These are phyloP conservation scores for Fusarium phyllophilum DNA, from an alignment of 2,329 filamentous ascomycete species.

Conservation along the genomic window DNA sequence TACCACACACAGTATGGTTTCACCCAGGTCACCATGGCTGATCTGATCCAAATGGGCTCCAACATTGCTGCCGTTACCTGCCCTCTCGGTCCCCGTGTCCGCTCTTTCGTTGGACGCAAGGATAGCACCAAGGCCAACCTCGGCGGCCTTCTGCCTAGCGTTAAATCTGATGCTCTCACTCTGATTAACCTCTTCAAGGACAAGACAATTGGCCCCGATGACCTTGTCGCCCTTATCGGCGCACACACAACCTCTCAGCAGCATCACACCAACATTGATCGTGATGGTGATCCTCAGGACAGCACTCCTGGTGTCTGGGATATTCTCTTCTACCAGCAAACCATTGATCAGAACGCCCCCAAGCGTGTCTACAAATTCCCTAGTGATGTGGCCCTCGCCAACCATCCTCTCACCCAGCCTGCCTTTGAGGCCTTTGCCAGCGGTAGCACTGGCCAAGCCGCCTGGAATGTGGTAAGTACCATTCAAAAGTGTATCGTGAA, in stretches of 20 bases:
- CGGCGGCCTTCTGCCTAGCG: constrained; percentile 55
- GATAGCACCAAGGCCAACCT: constrained; percentile 56
- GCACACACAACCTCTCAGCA: constrained; percentile 64
- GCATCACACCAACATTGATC: constrained; percentile 53
- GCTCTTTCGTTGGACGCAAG: constrained; percentile 61
- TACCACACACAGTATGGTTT: constrained; percentile 49
- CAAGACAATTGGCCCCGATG: constrained; percentile 63
- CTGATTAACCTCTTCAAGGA: constrained; percentile 60
- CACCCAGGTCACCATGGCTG: constrained; percentile 59
- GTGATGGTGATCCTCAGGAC: constrained; percentile 60
- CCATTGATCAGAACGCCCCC: constrained; percentile 45
- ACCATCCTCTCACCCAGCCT: constrained; percentile 49
- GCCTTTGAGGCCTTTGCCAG: constrained; percentile 53
- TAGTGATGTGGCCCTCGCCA: constrained; percentile 54
- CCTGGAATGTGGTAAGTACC: constrained; percentile 55
- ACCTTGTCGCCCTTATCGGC: constrained; percentile 64
- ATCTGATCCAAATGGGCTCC: constrained; percentile 64
- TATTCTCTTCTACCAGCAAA: constrained; percentile 60
- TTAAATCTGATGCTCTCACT: constrained; percentile 56
- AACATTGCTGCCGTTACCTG: constrained; percentile 61
- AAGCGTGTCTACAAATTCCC: constrained; percentile 54
- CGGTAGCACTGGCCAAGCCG: constrained; percentile 45
- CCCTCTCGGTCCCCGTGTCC: constrained; percentile 58
- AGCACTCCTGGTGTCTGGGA: constrained; percentile 65
- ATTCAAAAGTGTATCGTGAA: neutral